Evolutionary conservation across 805 yeast species (phyloP), one percentile per base, ranked within the genome.

Genomic region (Pichia cephalocereana): DNA sequence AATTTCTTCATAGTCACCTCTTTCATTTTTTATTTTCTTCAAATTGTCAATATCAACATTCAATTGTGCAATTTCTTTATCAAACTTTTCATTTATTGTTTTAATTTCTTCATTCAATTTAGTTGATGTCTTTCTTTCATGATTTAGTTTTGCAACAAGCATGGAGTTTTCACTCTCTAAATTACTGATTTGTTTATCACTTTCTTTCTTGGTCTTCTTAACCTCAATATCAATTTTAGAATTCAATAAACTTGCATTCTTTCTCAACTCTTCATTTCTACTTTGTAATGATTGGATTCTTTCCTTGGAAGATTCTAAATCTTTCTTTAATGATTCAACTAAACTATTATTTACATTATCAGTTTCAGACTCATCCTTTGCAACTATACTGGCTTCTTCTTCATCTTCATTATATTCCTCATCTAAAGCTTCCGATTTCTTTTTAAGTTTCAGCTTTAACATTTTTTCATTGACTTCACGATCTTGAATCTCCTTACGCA

Each of bases 1-100:
- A 43, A 89, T 62, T 52, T 86, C 89, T 46, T 85, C 89, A 63
- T 90, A 89, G 60, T 89, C 96, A 2, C 73, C 66, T 45, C 80
- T 77, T 32, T 69, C 63, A 4, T 68, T 67, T 41, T 83, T 59
- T 48, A 76, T 75, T 27, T 67, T 66, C 57, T 76, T 77, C 54
- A 85, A 67, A 6, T 62, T 60, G 10, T 68, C 69, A 27, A 77
- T 63, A 60, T 84, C 91, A 15, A 64, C 62, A n/a, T 65, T 62
- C 51, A 75, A 68, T 41, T 76, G 75, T 2, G 58, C 55, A 2
- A 72, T 54, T 54, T 83, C 87, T 19, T 76, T 65, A 27, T 68
- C 63, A 10, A 70, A 58, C 9, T 66, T 52, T 2, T 72, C 73
- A 5, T 70, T 51, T 43, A 70, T 68, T 23, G 40, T 10, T 2